Evolutionary conservation across 2,329 filamentous ascomycete genomes (phyloP).

Genomic region (Ascochyta clinopodiicola): DNA sequence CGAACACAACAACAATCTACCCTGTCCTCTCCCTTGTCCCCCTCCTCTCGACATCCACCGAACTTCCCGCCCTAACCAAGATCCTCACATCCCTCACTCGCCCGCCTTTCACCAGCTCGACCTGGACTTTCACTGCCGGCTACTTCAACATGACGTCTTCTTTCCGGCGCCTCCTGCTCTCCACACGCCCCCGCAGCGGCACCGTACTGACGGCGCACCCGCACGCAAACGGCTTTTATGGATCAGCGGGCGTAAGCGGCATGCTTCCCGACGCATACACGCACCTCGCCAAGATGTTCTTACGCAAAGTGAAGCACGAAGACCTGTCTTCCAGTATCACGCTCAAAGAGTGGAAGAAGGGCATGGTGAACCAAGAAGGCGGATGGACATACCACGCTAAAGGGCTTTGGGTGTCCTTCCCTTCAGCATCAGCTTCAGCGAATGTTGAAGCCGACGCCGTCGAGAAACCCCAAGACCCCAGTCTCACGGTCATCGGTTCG

Average conservation of each 20-base stretch:
- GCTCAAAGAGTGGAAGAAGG: constrained; percentile 86
- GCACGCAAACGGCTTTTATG: constrained; percentile 93
- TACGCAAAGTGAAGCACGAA: constrained; percentile 65
- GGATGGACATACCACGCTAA: constrained; percentile 99
- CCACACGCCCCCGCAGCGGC: constrained; percentile 70
- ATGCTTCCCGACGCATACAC: constrained; percentile 93
- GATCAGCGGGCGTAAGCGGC: constrained; percentile 84
- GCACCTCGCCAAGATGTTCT: constrained; percentile 80
- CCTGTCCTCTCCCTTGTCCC: constrained; percentile 88
- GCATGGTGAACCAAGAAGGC: constrained; percentile 77
- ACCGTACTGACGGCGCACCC: constrained; percentile 92
- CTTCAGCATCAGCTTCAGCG: constrained; percentile 40
- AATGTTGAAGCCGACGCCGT: constrained; percentile 51
- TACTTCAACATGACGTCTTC: constrained; percentile 97
- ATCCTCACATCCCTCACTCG: constrained; percentile 75
- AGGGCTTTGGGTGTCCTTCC: constrained; percentile 86
- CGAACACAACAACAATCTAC: constrained; percentile 70
- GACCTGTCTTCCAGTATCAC: constrained; percentile 66
- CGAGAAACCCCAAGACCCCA: constrained; percentile 65
- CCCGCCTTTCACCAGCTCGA: constrained; percentile 70
- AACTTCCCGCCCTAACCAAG: constrained; percentile 79
- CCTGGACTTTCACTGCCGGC: constrained; percentile 96
- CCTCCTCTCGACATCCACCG: constrained; percentile 84
- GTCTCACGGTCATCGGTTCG: constrained; percentile 84
- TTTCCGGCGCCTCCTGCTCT: constrained; percentile 79